Evolutionary conservation across 148 eudicot genomes (phyloP), one percentile per base, ranked within the genome.

Genomic region (Spergularia bocconei): DNA sequence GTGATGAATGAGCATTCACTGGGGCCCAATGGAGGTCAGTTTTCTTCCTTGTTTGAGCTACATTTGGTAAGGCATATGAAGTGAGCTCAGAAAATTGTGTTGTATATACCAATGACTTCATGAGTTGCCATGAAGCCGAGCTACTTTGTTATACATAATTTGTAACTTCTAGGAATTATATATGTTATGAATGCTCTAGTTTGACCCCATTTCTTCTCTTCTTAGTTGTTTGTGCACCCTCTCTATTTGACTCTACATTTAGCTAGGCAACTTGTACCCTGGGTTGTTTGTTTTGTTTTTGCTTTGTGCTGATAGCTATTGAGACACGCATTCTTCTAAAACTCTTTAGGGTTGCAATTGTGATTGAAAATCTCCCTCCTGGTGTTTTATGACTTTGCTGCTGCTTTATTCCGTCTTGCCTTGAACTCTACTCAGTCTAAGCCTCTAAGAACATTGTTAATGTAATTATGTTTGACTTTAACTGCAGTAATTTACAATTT

Each of bases 21-120:
- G 77, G 98, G 98, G 67, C 98, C 98, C 54, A 92, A 94, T 85
- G 98, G 98, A 88, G 98, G 98, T 94, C 50, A 80, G 88, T 13
- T 71, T 29, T n/a, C 52, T 64, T 11, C 15, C 6, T 47, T 48
- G 9, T 65, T 66, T 72, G 47, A n/a, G 25, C 4, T 5, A 54
- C 10, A 16, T 56, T n/a, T 10, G 39, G 15, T 38, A n/a, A n/a
- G 23, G 9, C 20, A 58, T 12, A 10, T 13, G 0, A 53, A 11
- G 14, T 57, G 9, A 9, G n/a, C 58, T n/a, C 11, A 13, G 44
- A 13, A 21, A 62, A 0, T 59, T 63, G 71, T 17, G 23, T 63
- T 36, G 10, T 29, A 14, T 33, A 13, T 44, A 21, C 6, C n/a
- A n/a, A n/a, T n/a, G n/a, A n/a, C n/a, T n/a, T n/a, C n/a, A 44